Percentiles rank a stretch among this genome's conserved stretches.
These are phyloP conservation scores for Cercospora nicotianae DNA, from an alignment of 2,329 filamentous ascomycete species.

Conservation along the genomic window DNA sequence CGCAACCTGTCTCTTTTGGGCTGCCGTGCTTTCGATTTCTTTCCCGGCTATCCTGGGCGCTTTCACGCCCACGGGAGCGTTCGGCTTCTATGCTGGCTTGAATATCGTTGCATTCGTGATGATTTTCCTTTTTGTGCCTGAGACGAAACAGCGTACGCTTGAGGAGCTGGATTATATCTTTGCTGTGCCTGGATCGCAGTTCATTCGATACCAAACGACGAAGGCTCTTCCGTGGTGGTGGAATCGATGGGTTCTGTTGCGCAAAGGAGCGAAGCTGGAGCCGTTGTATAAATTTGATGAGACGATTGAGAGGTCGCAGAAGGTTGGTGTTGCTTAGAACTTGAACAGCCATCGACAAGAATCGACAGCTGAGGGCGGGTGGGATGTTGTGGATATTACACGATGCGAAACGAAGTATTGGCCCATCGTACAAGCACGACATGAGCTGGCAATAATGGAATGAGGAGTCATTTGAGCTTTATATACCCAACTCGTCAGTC, in stretches of 20 bases:
- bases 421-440: too few species aligned
- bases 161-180: constrained; percentile 55
- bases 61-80: constrained; percentile 56
- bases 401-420: background rate
- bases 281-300: constrained; percentile 25
- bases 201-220: constrained; percentile 37
- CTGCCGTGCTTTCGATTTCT: constrained; percentile 52
- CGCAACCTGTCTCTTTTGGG: constrained; percentile 62
- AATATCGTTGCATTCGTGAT: constrained; percentile 57
- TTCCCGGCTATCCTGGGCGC: constrained; percentile 51
- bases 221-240: constrained; percentile 50
- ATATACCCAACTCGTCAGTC: background rate
- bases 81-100: constrained; percentile 58
- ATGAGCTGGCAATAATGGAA: background rate
- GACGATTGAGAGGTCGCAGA: constrained; percentile 16
- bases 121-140: constrained; percentile 53
- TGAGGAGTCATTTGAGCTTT: background rate
- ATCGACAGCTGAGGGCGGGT: background rate
- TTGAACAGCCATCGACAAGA: too few species aligned
- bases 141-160: constrained; percentile 52
- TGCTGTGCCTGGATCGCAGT: constrained; percentile 48
- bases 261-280: constrained; percentile 21
- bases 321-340: constrained; percentile 18
- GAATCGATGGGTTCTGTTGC: constrained; percentile 33
- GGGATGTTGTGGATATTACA: background rate